Evolutionary conservation across 1,139 yeast species (phyloP).

Genomic region (Suhomyces kunorum): DNA sequence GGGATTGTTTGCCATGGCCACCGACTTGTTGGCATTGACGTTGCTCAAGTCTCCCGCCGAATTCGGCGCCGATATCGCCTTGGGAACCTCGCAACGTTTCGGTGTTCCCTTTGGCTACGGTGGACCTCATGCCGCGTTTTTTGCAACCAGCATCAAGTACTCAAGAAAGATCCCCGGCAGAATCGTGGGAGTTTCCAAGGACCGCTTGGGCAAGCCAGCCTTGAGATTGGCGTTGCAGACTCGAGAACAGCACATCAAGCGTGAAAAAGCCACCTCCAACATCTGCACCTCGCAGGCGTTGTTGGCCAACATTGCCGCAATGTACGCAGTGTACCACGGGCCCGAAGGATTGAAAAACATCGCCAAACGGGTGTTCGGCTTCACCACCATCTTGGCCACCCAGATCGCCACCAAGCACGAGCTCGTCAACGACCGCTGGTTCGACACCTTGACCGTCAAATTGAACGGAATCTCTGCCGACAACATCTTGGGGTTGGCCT

Average conservation of each 20-base stretch:
- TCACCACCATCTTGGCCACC: constrained; percentile 70
- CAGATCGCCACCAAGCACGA: constrained; percentile 51
- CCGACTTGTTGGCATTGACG: constrained; percentile 88
- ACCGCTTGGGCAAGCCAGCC: constrained; percentile 86
- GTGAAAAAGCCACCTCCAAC: constrained; percentile 97
- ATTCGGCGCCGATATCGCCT: constrained; percentile 89
- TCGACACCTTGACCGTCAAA: constrained; percentile 81
- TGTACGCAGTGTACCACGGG: constrained; percentile 96
- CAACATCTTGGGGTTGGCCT: constrained; percentile 58
- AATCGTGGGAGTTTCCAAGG: constrained; percentile 90
- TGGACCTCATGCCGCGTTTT: constrained; percentile 98
- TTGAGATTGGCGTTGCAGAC: constrained; percentile 93
- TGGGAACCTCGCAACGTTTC: constrained; percentile 92
- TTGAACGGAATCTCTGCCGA: constrained; percentile 55
- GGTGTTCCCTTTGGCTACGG: constrained; percentile 98
- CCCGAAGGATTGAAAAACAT: constrained; percentile 83
- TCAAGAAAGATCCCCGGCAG: constrained; percentile 97
- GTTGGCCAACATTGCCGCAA: constrained; percentile 91
- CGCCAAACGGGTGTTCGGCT: constrained; percentile 75
- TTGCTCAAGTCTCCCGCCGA: constrained; percentile 79
- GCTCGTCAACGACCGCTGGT: constrained; percentile 65
- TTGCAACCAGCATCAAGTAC: constrained; percentile 75
- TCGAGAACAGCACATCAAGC: constrained; percentile 94
- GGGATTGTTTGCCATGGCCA: constrained; percentile 79
- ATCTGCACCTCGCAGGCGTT: constrained; percentile 98